Evolutionary conservation across 2,329 filamentous ascomycete genomes (phyloP), one percentile per base, ranked within the genome.

Genomic region (Furcasterigmium sp.): DNA sequence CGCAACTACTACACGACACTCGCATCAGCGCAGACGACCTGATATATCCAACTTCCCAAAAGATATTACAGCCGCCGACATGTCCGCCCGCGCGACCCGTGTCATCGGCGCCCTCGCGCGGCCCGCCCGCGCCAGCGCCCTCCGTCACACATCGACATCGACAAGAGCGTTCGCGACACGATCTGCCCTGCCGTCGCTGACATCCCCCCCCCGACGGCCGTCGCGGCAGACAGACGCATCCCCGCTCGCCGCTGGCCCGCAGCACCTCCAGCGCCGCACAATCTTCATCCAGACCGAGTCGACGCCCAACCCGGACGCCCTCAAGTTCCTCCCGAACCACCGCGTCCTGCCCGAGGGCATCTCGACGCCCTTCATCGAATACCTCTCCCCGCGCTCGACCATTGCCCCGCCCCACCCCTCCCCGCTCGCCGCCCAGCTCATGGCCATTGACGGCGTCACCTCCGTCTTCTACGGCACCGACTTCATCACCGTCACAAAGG

Each of bases 231-330:
- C 23, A n/a, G n/a, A n/a, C n/a, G n/a, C n/a, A n/a, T 46, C 13
- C 43, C 46, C 18, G 48, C 41, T 58, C 34, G 50, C 53, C 47
- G 43, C 55, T 35, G 51, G 56, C 40, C 56, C 19, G 8, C n/a
- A 8, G 10, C 35, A 18, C 18, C 19, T 37, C 35, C 35, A 35
- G 32, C 30, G 20, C 46, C 84, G 91, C 51, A 90, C 82, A 19
- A 95, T 98, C 65, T 98, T 97, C 72, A 98, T 98, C 59, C 93
- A 98, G 69, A 97, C 91, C 5, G 91, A 97, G 61, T 80, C 78
- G 52, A 98, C 93, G 2, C 93, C 93, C 20, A 98, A 98, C 67
- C 75, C 82, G n/a, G 90, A 97, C 70, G 91, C 90, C 26, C 77
- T 97, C 58, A 98, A 98, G 70, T 98, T 98, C 69, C 78, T 94